Base-by-base conservation (phyloP, 2,329 filamentous ascomycete genomes). In the Xylaria sp. region DNA sequence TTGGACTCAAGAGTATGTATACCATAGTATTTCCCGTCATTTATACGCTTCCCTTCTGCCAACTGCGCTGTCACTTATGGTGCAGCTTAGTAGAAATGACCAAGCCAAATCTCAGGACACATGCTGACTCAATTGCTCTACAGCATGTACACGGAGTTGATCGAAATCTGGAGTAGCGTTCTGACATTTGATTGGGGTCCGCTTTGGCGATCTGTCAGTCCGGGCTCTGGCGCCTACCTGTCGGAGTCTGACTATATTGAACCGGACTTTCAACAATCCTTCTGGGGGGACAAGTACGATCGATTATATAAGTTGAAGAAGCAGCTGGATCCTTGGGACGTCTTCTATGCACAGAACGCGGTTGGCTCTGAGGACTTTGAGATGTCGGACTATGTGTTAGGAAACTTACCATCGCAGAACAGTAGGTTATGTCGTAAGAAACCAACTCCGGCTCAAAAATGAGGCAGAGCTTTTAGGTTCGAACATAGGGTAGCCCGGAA, bases 361-460 rank as follows among this genome's bases (percentile, higher is more conserved):
- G 79, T 81, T 7, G 80, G 80, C 0, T 79, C 77, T 6, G 80
- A 82, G 68, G 75, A 81, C 48, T 82, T 81, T 77, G 73, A 79
- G 68, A 75, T 74, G 73, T 72, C 71, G 11, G 74, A 73, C 23
- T 71, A 63, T 28, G 71, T 77, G n/a, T 73, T 76, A 49, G 74
- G 74, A 5, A 73, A 70, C 23, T 46, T 77, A 63, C 75, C 75
- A 6, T 74, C 73, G 31, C 75, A 77, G 63, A 76, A 75, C 49
- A 74, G 75, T 51, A 74, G 71, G 3, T 51, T 77, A 36, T 77
- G 75, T 10, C 66, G 70, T 31, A 77, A 68, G 59, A 73, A 68
- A 28, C 67, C 72, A 26, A 56, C 46, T 36, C 58, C 67, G 13
- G 28, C 15, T 4, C 33, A 33, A 53, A 28, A 59, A 49, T 63